Evolutionary conservation across 2,329 filamentous ascomycete genomes (phyloP), one percentile per base, ranked within the genome.

Genomic region (Neopestalotiopsis sp.): DNA sequence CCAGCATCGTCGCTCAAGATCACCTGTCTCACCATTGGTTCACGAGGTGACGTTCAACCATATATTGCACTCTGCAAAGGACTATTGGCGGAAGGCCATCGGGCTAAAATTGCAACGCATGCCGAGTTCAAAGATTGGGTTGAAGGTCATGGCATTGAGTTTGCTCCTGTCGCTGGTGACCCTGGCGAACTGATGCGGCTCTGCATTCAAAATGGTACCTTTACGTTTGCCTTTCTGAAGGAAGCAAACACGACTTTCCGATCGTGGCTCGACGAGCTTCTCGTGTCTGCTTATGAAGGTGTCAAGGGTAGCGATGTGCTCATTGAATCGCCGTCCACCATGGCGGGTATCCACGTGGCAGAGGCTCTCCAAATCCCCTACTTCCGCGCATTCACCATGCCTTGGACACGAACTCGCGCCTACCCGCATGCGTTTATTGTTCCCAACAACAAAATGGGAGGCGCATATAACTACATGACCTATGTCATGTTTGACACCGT

Each of bases 351-450:
- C 67, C 96, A 99, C 79, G 97, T 99, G 73, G 96, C 96, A 1
- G 96, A 99, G 81, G 94, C 94, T 30, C 86, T 99, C 1, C 87
- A 89, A 14, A 97, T 99, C 59, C 96, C 96, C 0, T 99, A 99
- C 80, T 98, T 98, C 84, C 90, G 96, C 68, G 95, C 95, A 0
- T 99, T 99, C 78, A 97, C 94, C 20, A 99, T 99, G 96, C 96
- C 96, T 0, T 99, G 96, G 96, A 97, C 96, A 0, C 90, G 95
- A 63, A 99, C 96, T 17, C 88, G 96, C 66, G 94, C 95, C 0
- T 99, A 99, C 75, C 96, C 96, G 2, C 96, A 99, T 80, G 96
- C 96, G 0, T 99, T 99, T 80, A 92, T 95, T 32, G 95, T 97
- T 71, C 93, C 94, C 1, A 93, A 97, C 71, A 91, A 93, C 80